These are phyloP conservation scores for Ceratocystis albifundus DNA, from an alignment of 2,329 filamentous ascomycete species.

Conservation along the genomic window DNA sequence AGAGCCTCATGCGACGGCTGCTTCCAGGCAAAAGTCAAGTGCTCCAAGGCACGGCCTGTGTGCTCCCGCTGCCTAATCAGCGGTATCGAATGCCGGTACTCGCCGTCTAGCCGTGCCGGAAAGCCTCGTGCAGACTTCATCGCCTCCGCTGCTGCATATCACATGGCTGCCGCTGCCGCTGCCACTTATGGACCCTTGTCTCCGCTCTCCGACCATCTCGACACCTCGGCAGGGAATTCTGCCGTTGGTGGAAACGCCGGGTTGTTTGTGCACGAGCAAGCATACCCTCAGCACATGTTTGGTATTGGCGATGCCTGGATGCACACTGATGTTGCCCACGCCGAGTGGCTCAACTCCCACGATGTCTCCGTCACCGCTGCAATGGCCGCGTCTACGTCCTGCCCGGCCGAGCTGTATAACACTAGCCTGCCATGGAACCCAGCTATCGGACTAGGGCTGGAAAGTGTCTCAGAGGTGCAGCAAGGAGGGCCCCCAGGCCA, in stretches of 20 bases:
- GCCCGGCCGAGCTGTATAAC: slow-evolving; percentile 30
- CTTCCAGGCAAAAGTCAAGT: slow-evolving; percentile 46
- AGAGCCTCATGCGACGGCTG: slow-evolving; percentile 44
- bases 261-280: slow-evolving; percentile 15
- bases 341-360: slow-evolving; percentile 14
- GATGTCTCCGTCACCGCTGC: neutral
- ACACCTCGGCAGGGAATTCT: neutral
- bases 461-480: neutral
- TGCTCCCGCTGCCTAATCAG: slow-evolving; percentile 42
- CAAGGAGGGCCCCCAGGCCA: neutral
- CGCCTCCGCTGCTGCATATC: slow-evolving; percentile 3
- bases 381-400: neutral
- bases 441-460: slow-evolving; percentile 22
- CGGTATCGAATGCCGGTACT: slow-evolving; percentile 42
- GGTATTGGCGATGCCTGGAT: slow-evolving; percentile 12
- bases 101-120: slow-evolving; percentile 40
- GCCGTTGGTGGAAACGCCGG: neutral
- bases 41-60: slow-evolving; percentile 42
- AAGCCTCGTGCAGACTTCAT: slow-evolving; percentile 22
- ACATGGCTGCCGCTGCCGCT: slow-evolving; percentile 1
- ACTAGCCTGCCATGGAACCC: slow-evolving; percentile 34
- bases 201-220: slow-evolving; percentile 7
- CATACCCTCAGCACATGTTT: slow-evolving; percentile 15
- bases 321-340: slow-evolving; percentile 26
- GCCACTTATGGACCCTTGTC: slow-evolving; percentile 4